phyloP scores from a whole-genome alignment of 2,329 filamentous ascomycete species.

The Ophiostoma piceae region DNA sequence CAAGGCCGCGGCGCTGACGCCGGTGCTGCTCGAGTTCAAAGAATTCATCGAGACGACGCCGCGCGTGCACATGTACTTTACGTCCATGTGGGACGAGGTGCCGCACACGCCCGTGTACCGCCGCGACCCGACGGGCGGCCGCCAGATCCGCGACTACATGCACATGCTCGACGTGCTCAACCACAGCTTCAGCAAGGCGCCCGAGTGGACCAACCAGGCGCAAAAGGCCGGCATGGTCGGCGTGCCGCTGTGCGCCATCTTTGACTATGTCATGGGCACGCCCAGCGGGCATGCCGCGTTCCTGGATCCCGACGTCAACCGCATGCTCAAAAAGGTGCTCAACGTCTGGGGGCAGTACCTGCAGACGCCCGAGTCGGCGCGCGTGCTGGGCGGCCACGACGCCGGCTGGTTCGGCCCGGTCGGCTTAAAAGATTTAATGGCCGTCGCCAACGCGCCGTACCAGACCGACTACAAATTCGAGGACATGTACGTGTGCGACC shows the following conservation, averaged over 20 bases:
- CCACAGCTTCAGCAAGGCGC: conserved; percentile 48
- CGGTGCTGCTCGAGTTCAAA: conserved; percentile 60
- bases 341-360: conserved; percentile 55
- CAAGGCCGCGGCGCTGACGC: conserved; percentile 45
- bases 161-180: conserved; percentile 65
- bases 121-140: conserved; percentile 56
- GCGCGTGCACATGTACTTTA: conserved; percentile 61
- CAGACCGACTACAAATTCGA: conserved; percentile 47
- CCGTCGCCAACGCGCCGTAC: conserved; percentile 46
- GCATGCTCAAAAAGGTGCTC: conserved; percentile 48
- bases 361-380: conserved; percentile 49
- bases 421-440: conserved; percentile 44
- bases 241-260: conserved; percentile 49
- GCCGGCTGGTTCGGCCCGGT: conserved; percentile 53
- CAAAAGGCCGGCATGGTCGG: conserved; percentile 49
- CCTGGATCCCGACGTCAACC: conserved; percentile 51
- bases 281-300: conserved; percentile 51
- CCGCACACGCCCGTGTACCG: conserved; percentile 56
- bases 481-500: conserved; percentile 57
- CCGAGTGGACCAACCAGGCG: conserved; percentile 50
- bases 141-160: conserved; percentile 59
- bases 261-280: conserved; percentile 55
- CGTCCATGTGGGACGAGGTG: conserved; percentile 63
- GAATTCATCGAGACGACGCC: conserved; percentile 59
- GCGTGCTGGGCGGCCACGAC: conserved; percentile 42